Conservation (phyloP, 148 eudicot genomes). For the Drosera capensis region DNA sequence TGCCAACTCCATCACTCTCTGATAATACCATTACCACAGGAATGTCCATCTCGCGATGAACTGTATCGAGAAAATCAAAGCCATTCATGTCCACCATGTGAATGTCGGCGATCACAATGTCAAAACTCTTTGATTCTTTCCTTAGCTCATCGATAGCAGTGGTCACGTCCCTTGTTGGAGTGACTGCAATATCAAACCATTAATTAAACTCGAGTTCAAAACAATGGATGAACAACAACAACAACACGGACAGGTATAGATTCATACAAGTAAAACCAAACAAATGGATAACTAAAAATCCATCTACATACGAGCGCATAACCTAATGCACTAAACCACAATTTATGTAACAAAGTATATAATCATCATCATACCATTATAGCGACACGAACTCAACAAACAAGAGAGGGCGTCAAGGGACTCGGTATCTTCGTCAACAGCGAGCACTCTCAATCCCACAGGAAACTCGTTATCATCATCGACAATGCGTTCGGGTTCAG, state of each 20-base stretch:
- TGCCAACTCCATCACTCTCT: neutral
- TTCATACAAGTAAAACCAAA: no score
- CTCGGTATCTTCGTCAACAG: conserved; percentile 1
- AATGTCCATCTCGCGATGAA: conserved; percentile 11
- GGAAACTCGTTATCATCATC: neutral
- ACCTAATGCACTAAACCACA: no score
- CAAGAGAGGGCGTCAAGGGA: neutral
- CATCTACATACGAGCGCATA: no score
- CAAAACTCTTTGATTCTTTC: conserved; percentile 13
- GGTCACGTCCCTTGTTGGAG: conserved; percentile 5
- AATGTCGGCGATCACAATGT: conserved; percentile 24
- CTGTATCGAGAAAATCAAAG: conserved; percentile 13
- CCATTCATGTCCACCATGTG: conserved; percentile 17
- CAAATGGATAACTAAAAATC: no score
- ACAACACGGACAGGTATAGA: no score
- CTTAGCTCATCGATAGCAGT: conserved; percentile 20
- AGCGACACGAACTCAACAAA: conserved; percentile 2
- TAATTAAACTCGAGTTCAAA: no score
- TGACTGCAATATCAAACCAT: no score
- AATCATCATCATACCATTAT: conserved; percentile 2
- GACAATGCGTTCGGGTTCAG: conserved; percentile 1
- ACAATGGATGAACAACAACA: no score
- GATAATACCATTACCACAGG: conserved; percentile 26
- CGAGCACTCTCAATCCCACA: neutral
- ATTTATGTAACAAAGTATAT: no score